Evolutionary conservation across 768 basidiomycete genomes (phyloP), one percentile per base, ranked within the genome.

Genomic region (Hysterangium stoloniferum): DNA sequence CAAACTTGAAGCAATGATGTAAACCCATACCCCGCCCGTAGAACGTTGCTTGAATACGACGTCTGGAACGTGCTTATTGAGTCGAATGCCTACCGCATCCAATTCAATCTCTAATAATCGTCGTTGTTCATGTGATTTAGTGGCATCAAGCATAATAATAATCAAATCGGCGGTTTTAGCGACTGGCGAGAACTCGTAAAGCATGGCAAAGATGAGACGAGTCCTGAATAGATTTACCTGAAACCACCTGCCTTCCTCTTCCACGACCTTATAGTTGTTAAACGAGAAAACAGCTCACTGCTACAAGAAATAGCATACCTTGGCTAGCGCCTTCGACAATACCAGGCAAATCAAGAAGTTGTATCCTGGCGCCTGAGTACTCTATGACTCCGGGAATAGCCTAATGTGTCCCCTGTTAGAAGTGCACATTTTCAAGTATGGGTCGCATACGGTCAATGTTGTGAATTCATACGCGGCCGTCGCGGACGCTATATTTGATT

Each of bases 351-450:
- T 97, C 94, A 13, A 97, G 77, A 37, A 97, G 76, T 63, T 99
- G 96, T 51, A 98, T 93, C 36, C 90, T 77, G 2, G 85, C 84
- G 25, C 96, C 96, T 64, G 95, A 83, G 64, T 98, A 88, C 61
- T 98, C 94, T 15, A 98, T 80, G 3, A 98, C 96, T 43, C 96
- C 96, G 31, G 96, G 95, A 54, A 99, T 98, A 8, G 96, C 95
- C 82, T 89, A 17, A 50, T 35, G 42, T 28, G 29, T 6, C 13
- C 56, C 36, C 42, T 48, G 7, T 52, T 15, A 22, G 54, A 34
- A 55, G 29, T 9, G 9, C 25, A 51, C 33, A 32, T 17, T 22
- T 12, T 12, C 38, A 33, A 44, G 24, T 6, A 27, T 17, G 25
- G 36, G 35, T 27, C n/a, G 62, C 75, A 57, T 59, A 85, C 87